Evolutionary conservation across 345 rosid species (phyloP).

Genomic region (Clarkia xantiana): DNA sequence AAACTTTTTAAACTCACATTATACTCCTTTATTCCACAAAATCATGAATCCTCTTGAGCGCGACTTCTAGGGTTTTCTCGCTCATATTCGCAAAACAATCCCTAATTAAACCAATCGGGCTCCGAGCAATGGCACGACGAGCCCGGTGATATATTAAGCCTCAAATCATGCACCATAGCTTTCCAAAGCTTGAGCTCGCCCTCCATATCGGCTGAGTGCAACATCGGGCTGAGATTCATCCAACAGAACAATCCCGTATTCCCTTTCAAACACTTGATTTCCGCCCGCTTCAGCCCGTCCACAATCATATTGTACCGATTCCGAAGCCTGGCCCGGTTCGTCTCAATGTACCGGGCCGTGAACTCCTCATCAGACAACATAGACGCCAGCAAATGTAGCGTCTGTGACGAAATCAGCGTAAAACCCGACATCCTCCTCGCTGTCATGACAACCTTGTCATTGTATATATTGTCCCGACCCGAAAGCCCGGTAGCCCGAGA

Average conservation of each 20-base stretch:
- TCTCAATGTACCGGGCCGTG: slow-evolving; percentile 1
- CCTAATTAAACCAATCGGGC: slow-evolving; percentile 24
- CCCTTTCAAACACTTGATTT: slow-evolving; percentile 18
- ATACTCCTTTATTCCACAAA: no score
- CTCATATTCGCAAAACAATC: slow-evolving; percentile 17
- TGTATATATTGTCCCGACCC: slow-evolving; percentile 42
- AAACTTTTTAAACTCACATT: no score
- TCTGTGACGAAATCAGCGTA: slow-evolving; percentile 41
- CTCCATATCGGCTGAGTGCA: slow-evolving; percentile 16
- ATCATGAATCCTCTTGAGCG: no score
- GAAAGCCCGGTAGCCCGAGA: slow-evolving; percentile 44
- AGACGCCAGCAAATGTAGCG: slow-evolving; percentile 28
- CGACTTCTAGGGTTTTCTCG: slow-evolving; percentile 5
- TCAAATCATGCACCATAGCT: slow-evolving; percentile 18
- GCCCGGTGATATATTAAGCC: slow-evolving; percentile 22
- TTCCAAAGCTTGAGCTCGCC: slow-evolving; percentile 29
- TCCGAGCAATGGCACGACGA: slow-evolving; percentile 28
- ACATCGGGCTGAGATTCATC: slow-evolving; percentile 21
- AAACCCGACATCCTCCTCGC: slow-evolving; percentile 51
- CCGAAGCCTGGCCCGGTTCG: slow-evolving; percentile 4
- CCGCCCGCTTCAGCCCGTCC: slow-evolving; percentile 16
- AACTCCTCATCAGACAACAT: slow-evolving; percentile 7
- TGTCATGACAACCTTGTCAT: slow-evolving; percentile 27
- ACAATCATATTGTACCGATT: slow-evolving; percentile 8
- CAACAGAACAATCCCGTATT: slow-evolving; percentile 26